phyloP scores from a whole-genome alignment of 176 grass and related monocot genomes.

The Urochloa ruziziensis region DNA sequence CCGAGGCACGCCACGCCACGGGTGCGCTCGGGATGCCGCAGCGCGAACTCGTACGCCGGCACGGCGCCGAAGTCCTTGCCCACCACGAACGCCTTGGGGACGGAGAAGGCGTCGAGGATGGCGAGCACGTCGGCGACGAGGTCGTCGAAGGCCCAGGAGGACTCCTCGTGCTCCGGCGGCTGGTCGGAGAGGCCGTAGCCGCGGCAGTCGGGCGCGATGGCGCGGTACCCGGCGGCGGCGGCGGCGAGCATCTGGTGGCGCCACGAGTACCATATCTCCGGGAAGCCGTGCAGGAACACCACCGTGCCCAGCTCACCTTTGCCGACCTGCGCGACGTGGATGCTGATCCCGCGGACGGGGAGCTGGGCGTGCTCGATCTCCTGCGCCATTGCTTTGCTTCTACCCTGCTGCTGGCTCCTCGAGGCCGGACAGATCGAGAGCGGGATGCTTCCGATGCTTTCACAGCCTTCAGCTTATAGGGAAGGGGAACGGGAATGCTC shows the following conservation, averaged over 20 bases:
- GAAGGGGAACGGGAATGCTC: too few relatives aligned
- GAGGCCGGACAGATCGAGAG: background rate
- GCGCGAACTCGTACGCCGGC: slow-evolving; percentile 60
- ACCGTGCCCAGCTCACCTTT: slow-evolving; percentile 47
- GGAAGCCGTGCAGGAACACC: slow-evolving; percentile 65
- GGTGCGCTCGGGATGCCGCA: slow-evolving; percentile 53
- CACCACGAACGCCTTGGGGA: slow-evolving; percentile 40
- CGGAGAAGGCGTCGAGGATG: slow-evolving; percentile 37
- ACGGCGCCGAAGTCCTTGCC: slow-evolving; percentile 44
- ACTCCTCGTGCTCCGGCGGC: slow-evolving; percentile 41
- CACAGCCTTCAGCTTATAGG: background rate
- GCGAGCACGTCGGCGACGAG: slow-evolving; percentile 50
- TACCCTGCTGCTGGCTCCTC: background rate
- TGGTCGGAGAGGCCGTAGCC: slow-evolving; percentile 61
- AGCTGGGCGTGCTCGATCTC: slow-evolving; percentile 43
- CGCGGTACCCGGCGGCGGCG: slow-evolving; percentile 56
- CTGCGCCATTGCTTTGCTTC: slow-evolving; percentile 25
- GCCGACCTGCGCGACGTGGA: slow-evolving; percentile 52
- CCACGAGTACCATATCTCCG: slow-evolving; percentile 77
- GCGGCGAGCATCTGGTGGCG: slow-evolving; percentile 65
- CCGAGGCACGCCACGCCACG: slow-evolving; percentile 56
- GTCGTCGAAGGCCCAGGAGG: slow-evolving; percentile 43
- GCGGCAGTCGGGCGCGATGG: slow-evolving; percentile 58
- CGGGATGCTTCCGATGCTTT: too few relatives aligned
- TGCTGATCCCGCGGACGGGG: slow-evolving; percentile 41